These are phyloP conservation scores for Pythium diclinum DNA, from an alignment of 352 stramenopile species.

Conservation along the genomic window DNA sequence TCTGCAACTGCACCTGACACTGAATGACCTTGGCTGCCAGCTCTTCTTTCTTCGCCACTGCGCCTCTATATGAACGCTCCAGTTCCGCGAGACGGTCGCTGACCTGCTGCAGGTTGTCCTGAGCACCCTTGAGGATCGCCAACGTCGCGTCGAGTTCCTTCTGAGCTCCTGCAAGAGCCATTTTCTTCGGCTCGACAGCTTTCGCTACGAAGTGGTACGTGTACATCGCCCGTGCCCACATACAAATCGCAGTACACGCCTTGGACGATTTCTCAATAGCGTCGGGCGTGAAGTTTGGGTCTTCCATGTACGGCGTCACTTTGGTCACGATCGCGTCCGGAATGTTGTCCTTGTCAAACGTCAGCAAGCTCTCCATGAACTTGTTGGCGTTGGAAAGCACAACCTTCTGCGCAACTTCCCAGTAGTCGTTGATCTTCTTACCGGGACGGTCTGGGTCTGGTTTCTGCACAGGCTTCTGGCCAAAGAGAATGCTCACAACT, in stretches of 20 bases:
- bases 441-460: constrained; percentile 81
- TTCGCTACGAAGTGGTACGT: constrained; percentile 86
- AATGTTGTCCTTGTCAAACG: constrained; percentile 94
- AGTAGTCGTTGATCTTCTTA: constrained; percentile 92
- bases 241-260: constrained; percentile 90
- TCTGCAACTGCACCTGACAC: constrained; percentile 88
- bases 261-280: constrained; percentile 92
- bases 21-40: constrained; percentile 86
- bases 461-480: constrained; percentile 87
- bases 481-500: constrained; percentile 90
- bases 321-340: constrained; percentile 85
- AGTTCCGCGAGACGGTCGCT: constrained; percentile 82
- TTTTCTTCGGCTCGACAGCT: constrained; percentile 75
- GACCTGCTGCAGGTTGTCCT: constrained; percentile 79
- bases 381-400: constrained; percentile 92
- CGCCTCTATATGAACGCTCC: constrained; percentile 80
- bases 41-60: constrained; percentile 89
- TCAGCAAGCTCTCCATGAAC: constrained; percentile 87
- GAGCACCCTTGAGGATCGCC: constrained; percentile 40
- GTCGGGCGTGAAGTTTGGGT: constrained; percentile 88
- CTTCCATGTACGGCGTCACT: constrained; percentile 82
- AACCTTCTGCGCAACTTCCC: constrained; percentile 87
- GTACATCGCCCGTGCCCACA: constrained; percentile 85
- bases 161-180: constrained; percentile 53
- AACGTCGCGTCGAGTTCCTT: constrained; percentile 57